Evolutionary conservation across 139 green algal genomes (phyloP), one percentile per base, ranked within the genome.

Genomic region (Chlamydomonas schloesseri): DNA sequence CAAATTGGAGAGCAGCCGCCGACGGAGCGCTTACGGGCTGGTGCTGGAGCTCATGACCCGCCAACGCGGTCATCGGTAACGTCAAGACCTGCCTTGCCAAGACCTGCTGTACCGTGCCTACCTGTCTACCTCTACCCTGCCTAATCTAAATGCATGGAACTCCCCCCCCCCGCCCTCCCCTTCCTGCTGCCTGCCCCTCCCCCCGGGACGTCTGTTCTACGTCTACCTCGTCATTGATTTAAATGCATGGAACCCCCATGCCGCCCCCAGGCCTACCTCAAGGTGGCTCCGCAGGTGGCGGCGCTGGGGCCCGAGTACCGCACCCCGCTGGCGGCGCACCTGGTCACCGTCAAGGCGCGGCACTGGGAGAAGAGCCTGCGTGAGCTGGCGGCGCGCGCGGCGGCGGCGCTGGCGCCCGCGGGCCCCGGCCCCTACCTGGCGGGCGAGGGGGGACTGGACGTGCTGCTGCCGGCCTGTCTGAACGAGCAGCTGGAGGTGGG

Each of bases 321-420:
- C 3, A 29, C 55, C 2, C 23, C 90, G 0, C 82, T 99, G 73
- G 81, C 94, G 23, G 69, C 92, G 33, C 95, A 99, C 89, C 88
- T 99, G 65, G 82, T 98, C 34, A n/a, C 86, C 47, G 73, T 73
- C 26, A 98, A 99, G 95, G 87, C 98, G 80, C 77, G 84, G 11
- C 97, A 99, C 89, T 99, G 98, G 98, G 97, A 99, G 29, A 90
- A 92, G 58, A n/a, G 86, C 1, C 87, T 99, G 74, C 72, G 97
- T 5, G 88, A 95, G 84, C 91, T 99, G 42, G 92, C 97, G 13
- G 96, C 96, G 0, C 71, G 94, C 47, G 93, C 93, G 15, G 87
- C 98, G 31, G 94, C 89, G 37, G 89, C 93, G 3, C 89, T 99
- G 34, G 96, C 93, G 21, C 92, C 92, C 42, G 42, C 42, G 8